Base-by-base conservation (phyloP, 331 rosid genomes). In the Prunus yedoensis region DNA sequence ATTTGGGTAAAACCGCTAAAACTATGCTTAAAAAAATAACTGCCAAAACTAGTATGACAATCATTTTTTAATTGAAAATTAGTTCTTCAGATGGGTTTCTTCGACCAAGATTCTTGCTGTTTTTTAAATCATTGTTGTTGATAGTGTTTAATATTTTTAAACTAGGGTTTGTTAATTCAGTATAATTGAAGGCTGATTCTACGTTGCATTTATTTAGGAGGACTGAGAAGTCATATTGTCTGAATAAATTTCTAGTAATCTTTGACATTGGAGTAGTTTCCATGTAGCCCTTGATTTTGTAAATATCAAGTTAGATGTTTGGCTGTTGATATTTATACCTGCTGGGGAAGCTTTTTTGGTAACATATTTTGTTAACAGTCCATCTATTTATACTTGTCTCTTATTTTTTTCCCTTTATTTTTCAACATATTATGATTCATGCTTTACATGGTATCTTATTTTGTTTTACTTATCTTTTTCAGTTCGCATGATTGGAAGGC, bases 401-500 rank as follows among this genome's bases (percentile, higher is more conserved):
- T 60, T n/a, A 50, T 46, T 2, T 25, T 45, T 59, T 20, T 23
- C 20, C 10, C 8, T 0, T 3, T 20, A 21, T 28, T 21, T 16
- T 28, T n/a, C 15, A 23, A 35, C 43, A 2, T 68, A 30, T 49
- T 67, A 35, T 35, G 23, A 43, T 14, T 32, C 58, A 41, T 12
- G 15, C 35, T 20, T 35, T 45, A 69, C 45, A 20, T 64, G 15
- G 43, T 51, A 27, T n/a, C 32, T 76, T 13, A 15, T 51, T 15
- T 6, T 13, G 10, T 27, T 59, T 76, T 56, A 18, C 58, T 78
- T 80, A 76, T 63, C 66, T 47, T 64, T 50, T 17, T 25, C 73
- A 95, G 99, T 83, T 95, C 99, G 5, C 97, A 95, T 86, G 99
- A 95, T 83, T 95, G 97, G 97, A 95, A 95, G 90, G 97, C 92